Conservation (phyloP, 2,329 filamentous ascomycete genomes). For the Aspergillus flavus region DNA sequence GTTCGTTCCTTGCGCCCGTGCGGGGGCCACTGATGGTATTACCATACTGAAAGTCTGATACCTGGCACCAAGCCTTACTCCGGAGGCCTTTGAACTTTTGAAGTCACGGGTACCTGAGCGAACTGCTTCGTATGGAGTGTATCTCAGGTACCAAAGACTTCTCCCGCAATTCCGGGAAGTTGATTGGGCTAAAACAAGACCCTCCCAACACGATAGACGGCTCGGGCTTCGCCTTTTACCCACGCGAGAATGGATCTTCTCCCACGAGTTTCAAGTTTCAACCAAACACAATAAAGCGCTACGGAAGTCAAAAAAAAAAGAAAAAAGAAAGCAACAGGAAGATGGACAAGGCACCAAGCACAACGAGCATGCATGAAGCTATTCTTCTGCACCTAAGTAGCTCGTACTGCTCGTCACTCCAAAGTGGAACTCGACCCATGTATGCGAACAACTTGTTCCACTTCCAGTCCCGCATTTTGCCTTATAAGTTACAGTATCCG, state of each 20-base stretch:
- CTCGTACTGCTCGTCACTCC: neutral
- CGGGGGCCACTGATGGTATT: constrained; percentile 4
- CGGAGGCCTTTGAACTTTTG: neutral
- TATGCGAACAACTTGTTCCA: constrained; percentile 9
- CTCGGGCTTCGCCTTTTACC: constrained; percentile 10
- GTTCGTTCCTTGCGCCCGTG: constrained; percentile 17
- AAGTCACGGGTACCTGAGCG: constrained; percentile 1
- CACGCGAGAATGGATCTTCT: constrained; percentile 21
- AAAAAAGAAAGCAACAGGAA: neutral
- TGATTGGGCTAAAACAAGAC: neutral
- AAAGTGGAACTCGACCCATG: neutral
- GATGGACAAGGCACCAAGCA: neutral
- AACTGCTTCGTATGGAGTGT: neutral
- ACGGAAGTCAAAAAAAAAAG: neutral
- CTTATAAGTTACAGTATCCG: neutral
- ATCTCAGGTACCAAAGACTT: neutral
- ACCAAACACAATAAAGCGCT: constrained; percentile 7
- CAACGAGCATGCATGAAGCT: neutral
- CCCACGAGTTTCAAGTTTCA: constrained; percentile 9
- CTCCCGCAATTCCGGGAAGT: neutral
- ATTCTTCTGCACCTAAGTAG: neutral
- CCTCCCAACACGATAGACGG: constrained; percentile 6
- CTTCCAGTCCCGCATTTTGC: constrained; percentile 6
- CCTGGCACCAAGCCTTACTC: too few species aligned
- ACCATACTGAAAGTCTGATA: neutral